These are phyloP conservation scores for Berkeleyomyces rouxiae DNA, from an alignment of 2,329 filamentous ascomycete species.

Conservation along the genomic window DNA sequence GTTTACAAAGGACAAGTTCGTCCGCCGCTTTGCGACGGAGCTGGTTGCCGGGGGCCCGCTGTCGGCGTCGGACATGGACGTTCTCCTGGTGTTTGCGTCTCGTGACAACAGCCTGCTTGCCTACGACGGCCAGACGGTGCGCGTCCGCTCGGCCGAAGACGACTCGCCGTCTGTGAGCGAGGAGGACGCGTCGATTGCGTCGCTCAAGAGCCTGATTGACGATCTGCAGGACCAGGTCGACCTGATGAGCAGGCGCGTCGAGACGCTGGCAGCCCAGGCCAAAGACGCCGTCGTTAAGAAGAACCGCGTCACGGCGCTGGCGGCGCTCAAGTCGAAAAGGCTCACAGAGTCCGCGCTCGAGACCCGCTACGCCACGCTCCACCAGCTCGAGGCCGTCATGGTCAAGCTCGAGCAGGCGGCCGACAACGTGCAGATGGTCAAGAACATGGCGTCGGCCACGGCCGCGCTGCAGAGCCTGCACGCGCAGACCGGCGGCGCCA, in stretches of 20 bases:
- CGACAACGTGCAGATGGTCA: constrained; percentile 69
- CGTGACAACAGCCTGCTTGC: constrained; percentile 45
- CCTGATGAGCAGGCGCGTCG: constrained; percentile 48
- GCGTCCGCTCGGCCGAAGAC: constrained; percentile 38
- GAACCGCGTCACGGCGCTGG: constrained; percentile 58
- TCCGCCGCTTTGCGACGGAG: constrained; percentile 36
- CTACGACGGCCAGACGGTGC: constrained; percentile 54
- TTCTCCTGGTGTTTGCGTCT: constrained; percentile 52
- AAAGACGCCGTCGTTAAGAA: constrained; percentile 54
- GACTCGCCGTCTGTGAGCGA: constrained; percentile 40
- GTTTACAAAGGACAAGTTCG: constrained; percentile 50
- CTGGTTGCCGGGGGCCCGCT: constrained; percentile 34
- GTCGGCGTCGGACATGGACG: constrained; percentile 47
- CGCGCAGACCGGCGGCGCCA: constrained; percentile 57
- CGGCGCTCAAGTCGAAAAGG: constrained; percentile 69
- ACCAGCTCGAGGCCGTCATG: constrained; percentile 70
- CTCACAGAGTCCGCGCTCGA: constrained; percentile 57
- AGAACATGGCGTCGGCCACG: constrained; percentile 64
- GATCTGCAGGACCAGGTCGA: constrained; percentile 58
- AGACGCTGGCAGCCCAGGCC: constrained; percentile 46
- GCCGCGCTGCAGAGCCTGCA: constrained; percentile 59
- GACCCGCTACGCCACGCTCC: constrained; percentile 54
- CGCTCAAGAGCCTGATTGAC: constrained; percentile 61
- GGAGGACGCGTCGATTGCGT: constrained; percentile 69
- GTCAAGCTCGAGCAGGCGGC: constrained; percentile 70